Percentiles rank a stretch among this genome's conserved stretches.
Conservation (phyloP, 2,329 filamentous ascomycete species). For the Fusarium veterinarium region DNA sequence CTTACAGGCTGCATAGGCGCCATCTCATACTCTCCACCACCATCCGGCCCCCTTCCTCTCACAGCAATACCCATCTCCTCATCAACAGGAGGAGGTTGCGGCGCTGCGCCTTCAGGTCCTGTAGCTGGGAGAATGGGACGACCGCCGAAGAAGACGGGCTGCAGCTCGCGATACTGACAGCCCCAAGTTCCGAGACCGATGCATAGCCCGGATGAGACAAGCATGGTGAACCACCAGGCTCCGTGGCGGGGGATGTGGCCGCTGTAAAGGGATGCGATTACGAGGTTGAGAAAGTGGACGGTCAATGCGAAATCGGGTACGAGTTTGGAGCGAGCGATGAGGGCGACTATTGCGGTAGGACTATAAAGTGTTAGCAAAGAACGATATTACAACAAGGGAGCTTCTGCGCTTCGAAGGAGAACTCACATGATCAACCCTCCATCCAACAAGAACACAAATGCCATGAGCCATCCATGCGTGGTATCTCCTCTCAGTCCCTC, state of each 20-base stretch:
- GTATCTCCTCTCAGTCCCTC: conserved; percentile 69
- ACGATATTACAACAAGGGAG: background rate
- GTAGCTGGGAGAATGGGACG: conserved; percentile 52
- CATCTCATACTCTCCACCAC: conserved; percentile 74
- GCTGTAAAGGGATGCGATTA: conserved; percentile 82
- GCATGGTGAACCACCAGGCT: conserved; percentile 84
- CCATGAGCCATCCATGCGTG: conserved; percentile 70
- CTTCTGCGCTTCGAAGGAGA: conserved; percentile 1
- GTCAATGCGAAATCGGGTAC: conserved; percentile 95
- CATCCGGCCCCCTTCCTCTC: conserved; percentile 64
- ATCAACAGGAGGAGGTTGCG: conserved; percentile 47
- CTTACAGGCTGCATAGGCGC: conserved; percentile 52
- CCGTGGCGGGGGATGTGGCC: conserved; percentile 78
- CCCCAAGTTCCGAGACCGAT: conserved; percentile 84
- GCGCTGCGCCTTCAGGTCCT: conserved; percentile 22
- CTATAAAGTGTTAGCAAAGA: conserved; percentile 58
- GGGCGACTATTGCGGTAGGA: conserved; percentile 82
- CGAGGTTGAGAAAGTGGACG: conserved; percentile 83
- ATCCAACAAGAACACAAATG: conserved; percentile 67
- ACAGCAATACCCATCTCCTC: conserved; percentile 65
- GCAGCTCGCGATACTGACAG: conserved; percentile 89
- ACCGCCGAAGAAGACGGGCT: conserved; percentile 88
- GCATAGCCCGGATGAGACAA: conserved; percentile 57
- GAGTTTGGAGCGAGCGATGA: conserved; percentile 91
- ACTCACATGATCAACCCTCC: conserved; percentile 65